phyloP scores from a whole-genome alignment of 192 early-diverging fungal genomes.

The Podila horticola region DNA sequence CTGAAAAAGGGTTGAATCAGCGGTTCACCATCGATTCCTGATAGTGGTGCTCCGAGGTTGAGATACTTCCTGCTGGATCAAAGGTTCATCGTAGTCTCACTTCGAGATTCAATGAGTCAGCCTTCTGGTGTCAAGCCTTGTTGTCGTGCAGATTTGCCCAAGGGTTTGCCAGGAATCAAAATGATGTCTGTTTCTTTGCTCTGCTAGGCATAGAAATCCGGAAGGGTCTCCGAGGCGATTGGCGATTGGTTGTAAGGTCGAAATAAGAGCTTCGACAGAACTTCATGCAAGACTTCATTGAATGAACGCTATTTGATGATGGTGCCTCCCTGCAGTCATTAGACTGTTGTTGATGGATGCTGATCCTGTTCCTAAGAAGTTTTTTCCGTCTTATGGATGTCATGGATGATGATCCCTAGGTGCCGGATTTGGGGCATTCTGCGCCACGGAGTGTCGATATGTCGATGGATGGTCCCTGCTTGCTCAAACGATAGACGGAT shows the following conservation, averaged over 20 bases:
- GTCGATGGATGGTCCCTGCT: constrained; percentile 1
- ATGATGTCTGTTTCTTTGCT: too few species aligned
- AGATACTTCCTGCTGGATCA: too few species aligned
- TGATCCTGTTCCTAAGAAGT: background rate
- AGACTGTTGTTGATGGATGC: background rate
- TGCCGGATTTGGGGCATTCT: background rate
- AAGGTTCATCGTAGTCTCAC: too few species aligned
- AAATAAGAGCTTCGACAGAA: background rate
- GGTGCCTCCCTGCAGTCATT: background rate
- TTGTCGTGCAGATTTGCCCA: too few species aligned
- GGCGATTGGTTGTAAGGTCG: too few species aligned
- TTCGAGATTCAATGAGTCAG: too few species aligned
- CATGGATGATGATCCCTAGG: background rate
- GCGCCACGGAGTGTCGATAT: background rate
- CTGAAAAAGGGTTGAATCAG: background rate
- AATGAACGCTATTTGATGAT: background rate
- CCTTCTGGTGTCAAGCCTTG: too few species aligned
- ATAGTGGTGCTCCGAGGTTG: background rate
- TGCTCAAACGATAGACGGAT: background rate
- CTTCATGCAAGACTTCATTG: background rate
- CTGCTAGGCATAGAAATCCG: too few species aligned
- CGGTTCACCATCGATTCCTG: background rate
- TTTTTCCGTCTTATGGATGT: background rate
- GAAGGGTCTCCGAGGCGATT: too few species aligned
- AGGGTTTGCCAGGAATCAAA: too few species aligned